Base-by-base conservation (phyloP, 225 moss, liverwort and hornwort species). In the Polytrichum formosum region DNA sequence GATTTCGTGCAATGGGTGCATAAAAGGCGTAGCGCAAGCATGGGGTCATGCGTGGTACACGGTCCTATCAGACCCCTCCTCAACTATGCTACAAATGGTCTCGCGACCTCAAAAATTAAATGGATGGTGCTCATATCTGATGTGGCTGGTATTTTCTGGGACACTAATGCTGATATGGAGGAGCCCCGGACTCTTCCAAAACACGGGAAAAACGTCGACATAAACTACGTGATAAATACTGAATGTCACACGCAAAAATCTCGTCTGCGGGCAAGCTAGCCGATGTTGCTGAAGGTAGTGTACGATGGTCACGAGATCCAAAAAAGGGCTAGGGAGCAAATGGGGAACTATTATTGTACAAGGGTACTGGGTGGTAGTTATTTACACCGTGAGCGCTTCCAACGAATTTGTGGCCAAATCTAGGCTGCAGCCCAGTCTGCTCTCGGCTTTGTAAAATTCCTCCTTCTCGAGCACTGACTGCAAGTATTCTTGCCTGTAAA, bases 341-440 rank as follows among this genome's bases (percentile, higher is more conserved):
- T 20, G 62, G 62, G 62, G 26, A 8, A 28, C 62, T 46, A 46
- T 3, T 46, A 26, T 63, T 63, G 22, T 63, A 63, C 62, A 63
- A 63, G 26, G 7, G 27, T 5, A 20, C 6, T 46, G 46, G 59
- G 6, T n/a, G n/a, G 21, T 59, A 27, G 8, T 63, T 1, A 63
- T 63, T 63, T 63, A 63, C 62, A 63, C 62, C 26, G 62, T 63
- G 27, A 63, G 62, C 13, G 62, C 62, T 63, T 5, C 62, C 62
- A 63, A 26, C 62, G 62, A 63, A 1, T 63, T 63, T 22, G 62
- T 26, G 23, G 62, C 62, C 26, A 63, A 28, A 16, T 63, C 62
- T 16, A 63, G 62, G 7, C 59, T 59, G 59, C 59, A 20, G 59
- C 62, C 62, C 25, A 23, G 25, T 17, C 7, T 26, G 7, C 25